Percentiles rank a stretch among this genome's conserved stretches.
Evolutionary conservation across 2,329 filamentous ascomycete genomes (phyloP).

Genomic region (Plectosphaerella sp.): DNA sequence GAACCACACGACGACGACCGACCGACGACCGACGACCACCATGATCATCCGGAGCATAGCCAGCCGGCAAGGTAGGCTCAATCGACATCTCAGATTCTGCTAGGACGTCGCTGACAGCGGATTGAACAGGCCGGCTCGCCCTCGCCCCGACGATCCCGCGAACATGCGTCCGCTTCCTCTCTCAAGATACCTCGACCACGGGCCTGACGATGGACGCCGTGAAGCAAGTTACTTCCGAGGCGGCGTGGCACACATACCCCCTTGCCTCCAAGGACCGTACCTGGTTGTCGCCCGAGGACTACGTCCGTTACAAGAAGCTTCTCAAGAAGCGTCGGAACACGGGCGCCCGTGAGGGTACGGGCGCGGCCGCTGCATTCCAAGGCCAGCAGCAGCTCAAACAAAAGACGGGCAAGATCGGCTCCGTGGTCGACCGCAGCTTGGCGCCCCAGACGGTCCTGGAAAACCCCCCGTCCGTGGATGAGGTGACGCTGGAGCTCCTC

Average conservation of each 20-base stretch:
- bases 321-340: not conserved
- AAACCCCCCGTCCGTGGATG: constrained; percentile 70
- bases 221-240: constrained; percentile 11
- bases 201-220: constrained; percentile 16
- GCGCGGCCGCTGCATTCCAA: not conserved
- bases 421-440: constrained; percentile 51
- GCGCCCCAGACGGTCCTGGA: constrained; percentile 60
- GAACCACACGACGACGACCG: constrained; percentile 40
- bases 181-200: constrained; percentile 23
- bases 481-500: constrained; percentile 86
- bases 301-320: not conserved
- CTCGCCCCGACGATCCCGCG: constrained; percentile 39
- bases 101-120: constrained; percentile 13
- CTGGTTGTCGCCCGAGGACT: not conserved
- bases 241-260: constrained; percentile 24
- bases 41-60: constrained; percentile 55
- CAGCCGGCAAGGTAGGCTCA: constrained; percentile 47
- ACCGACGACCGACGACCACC: constrained; percentile 19
- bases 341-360: not conserved
- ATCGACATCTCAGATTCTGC: not conserved
- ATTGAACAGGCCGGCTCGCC: constrained; percentile 44
- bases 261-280: not conserved
- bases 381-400: not conserved
- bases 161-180: constrained; percentile 33
- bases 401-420: constrained; percentile 32